Evolutionary conservation across 2,329 filamentous ascomycete species (phyloP).

Genomic region (Pyricularia grisea): DNA sequence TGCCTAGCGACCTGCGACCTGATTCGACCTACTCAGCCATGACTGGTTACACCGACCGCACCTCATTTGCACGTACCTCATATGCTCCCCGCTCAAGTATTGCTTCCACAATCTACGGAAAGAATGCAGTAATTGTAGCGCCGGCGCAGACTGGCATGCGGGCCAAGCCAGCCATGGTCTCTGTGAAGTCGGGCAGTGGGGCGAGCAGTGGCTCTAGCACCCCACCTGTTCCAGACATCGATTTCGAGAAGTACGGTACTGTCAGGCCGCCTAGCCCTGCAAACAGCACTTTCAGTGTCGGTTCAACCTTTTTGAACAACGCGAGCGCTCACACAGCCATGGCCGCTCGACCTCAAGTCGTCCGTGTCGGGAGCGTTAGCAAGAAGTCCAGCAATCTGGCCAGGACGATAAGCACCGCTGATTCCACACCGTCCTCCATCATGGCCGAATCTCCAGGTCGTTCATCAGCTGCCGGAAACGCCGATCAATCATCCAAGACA

Average conservation of each 20-base stretch:
- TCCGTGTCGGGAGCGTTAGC: conserved; percentile 43
- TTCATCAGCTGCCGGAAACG: conserved; percentile 34
- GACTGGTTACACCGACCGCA: conserved; percentile 53
- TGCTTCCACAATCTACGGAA: conserved; percentile 88
- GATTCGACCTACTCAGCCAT: conserved; percentile 84
- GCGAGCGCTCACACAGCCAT: conserved; percentile 48
- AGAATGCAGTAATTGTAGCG: conserved; percentile 74
- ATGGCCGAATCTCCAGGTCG: background rate
- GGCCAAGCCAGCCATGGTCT: conserved; percentile 86
- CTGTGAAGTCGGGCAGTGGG: conserved; percentile 65
- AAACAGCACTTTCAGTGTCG: conserved; percentile 54
- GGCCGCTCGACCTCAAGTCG: conserved; percentile 48
- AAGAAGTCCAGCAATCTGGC: conserved; percentile 31
- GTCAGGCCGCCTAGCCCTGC: conserved; percentile 40
- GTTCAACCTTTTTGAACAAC: conserved; percentile 59
- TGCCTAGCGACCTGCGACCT: conserved; percentile 70
- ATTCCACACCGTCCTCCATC: background rate
- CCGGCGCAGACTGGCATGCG: conserved; percentile 81
- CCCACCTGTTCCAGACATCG: conserved; percentile 66
- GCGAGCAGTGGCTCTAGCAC: conserved; percentile 42
- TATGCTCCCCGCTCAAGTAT: conserved; percentile 62
- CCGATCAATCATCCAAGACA: conserved; percentile 37
- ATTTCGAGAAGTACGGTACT: conserved; percentile 48
- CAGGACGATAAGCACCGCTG: conserved; percentile 4
- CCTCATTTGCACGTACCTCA: conserved; percentile 53